These are phyloP conservation scores for Aureobasidium namibiae DNA, from an alignment of 2,329 filamentous ascomycete species.

Conservation along the genomic window DNA sequence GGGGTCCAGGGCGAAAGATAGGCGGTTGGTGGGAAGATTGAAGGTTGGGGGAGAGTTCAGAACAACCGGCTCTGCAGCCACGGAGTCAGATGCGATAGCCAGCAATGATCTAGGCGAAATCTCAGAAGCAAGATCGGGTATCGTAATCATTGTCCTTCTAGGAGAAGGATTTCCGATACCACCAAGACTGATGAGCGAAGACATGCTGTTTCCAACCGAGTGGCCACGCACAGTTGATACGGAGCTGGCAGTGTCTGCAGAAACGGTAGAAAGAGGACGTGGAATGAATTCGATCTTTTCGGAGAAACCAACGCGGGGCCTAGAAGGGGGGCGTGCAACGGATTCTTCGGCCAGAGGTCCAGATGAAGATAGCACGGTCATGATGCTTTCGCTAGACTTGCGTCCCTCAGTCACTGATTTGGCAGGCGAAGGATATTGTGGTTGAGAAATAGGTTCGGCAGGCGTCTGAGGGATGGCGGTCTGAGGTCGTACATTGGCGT, in stretches of 20 bases:
- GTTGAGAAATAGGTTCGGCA: not conserved
- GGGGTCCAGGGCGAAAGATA: not conserved
- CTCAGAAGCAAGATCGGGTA: constrained; percentile 35
- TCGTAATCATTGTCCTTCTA: constrained; percentile 8
- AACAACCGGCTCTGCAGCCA: not conserved
- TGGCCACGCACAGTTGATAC: constrained; percentile 61
- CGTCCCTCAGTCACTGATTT: constrained; percentile 1
- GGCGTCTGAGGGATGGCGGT: constrained; percentile 4
- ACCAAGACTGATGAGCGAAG: constrained; percentile 59
- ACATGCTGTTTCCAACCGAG: constrained; percentile 70
- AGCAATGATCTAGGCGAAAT: constrained; percentile 23
- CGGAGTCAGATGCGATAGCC: not conserved
- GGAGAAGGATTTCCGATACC: constrained; percentile 10
- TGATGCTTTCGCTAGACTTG: not conserved
- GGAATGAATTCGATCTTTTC: constrained; percentile 78
- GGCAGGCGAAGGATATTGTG: constrained; percentile 4
- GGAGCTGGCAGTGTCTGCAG: constrained; percentile 75
- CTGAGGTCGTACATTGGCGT: constrained; percentile 32
- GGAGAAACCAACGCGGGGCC: constrained; percentile 71
- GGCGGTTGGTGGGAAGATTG: not conserved
- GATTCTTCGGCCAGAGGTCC: not conserved
- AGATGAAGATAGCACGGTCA: not conserved
- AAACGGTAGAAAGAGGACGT: constrained; percentile 73
- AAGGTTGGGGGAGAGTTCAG: not conserved
- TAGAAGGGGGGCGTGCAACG: constrained; percentile 35